Evolutionary conservation across 2,329 filamentous ascomycete genomes (phyloP).

Genomic region (Helminthosporium solani): DNA sequence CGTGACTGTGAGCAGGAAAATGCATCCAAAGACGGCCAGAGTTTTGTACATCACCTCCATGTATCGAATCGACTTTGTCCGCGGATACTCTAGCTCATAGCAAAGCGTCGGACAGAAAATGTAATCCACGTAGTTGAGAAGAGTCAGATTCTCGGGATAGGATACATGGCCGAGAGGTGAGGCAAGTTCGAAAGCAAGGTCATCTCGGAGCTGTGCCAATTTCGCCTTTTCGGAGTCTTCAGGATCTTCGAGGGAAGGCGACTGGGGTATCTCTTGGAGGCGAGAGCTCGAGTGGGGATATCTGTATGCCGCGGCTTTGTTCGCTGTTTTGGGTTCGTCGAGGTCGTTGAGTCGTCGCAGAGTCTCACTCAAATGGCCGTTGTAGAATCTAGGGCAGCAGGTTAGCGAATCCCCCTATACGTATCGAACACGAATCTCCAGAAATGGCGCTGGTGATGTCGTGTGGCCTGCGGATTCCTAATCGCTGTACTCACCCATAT

Average conservation of each 20-base stretch:
- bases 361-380: constrained; percentile 88
- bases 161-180: constrained; percentile 87
- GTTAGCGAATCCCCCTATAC: constrained; percentile 2
- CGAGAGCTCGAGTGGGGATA: constrained; percentile 61
- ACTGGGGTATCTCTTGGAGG: constrained; percentile 54
- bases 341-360: constrained; percentile 76
- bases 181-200: constrained; percentile 85
- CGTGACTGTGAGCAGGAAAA: constrained; percentile 87
- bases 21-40: constrained; percentile 89
- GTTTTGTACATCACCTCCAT: constrained; percentile 80
- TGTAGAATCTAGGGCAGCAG: constrained; percentile 67
- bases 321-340: constrained; percentile 71
- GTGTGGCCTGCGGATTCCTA: no score
- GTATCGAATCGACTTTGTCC: constrained; percentile 73
- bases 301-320: constrained; percentile 69
- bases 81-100: constrained; percentile 96
- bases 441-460: no score
- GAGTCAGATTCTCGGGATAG: constrained; percentile 85
- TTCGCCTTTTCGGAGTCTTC: constrained; percentile 35
- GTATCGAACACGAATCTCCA: no score
- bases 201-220: constrained; percentile 72
- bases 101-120: constrained; percentile 92
- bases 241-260: constrained; percentile 49
- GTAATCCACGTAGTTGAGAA: constrained; percentile 81
- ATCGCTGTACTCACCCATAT: constrained; percentile 69